These are phyloP conservation scores for Luffa aegyptiaca DNA, from an alignment of 306 rosid species.

Conservation along the genomic window DNA sequence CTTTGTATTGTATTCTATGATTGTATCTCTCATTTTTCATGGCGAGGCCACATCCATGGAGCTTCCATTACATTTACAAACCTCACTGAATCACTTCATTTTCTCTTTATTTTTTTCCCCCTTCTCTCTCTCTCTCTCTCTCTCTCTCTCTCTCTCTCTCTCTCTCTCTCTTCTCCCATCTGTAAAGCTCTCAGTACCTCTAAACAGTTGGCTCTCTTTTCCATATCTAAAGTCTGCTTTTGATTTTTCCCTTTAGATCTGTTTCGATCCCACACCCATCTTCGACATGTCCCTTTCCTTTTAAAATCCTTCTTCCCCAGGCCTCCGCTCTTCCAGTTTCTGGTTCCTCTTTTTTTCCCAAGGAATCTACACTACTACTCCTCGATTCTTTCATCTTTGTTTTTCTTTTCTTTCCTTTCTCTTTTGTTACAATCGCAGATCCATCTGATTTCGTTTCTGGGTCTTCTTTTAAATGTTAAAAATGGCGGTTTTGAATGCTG, in stretches of 20 bases:
- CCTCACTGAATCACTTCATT: neutral
- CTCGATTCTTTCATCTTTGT: neutral
- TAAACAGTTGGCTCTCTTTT: neutral
- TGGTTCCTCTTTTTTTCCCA: neutral
- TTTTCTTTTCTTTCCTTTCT: neutral
- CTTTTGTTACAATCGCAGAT: neutral
- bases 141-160: neutral
- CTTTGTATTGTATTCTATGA: neutral
- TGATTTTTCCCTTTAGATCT: constrained; percentile 4
- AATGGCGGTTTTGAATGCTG: constrained; percentile 23
- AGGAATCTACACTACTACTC: neutral
- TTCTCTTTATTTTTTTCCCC: neutral
- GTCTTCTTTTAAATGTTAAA: neutral
- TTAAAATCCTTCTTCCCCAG: neutral
- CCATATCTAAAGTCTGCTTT: neutral
- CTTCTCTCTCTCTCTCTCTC: neutral
- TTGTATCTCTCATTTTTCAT: neutral
- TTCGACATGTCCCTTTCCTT: neutral
- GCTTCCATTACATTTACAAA: neutral
- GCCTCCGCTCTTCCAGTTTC: neutral
- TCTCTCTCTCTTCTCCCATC: neutral
- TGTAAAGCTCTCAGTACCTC: neutral
- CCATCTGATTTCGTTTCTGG: neutral
- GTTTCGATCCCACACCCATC: neutral
- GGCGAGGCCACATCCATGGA: neutral